These are phyloP conservation scores for Aspergillus fructus DNA, from an alignment of 2,329 filamentous ascomycete genomes.

Conservation along the genomic window DNA sequence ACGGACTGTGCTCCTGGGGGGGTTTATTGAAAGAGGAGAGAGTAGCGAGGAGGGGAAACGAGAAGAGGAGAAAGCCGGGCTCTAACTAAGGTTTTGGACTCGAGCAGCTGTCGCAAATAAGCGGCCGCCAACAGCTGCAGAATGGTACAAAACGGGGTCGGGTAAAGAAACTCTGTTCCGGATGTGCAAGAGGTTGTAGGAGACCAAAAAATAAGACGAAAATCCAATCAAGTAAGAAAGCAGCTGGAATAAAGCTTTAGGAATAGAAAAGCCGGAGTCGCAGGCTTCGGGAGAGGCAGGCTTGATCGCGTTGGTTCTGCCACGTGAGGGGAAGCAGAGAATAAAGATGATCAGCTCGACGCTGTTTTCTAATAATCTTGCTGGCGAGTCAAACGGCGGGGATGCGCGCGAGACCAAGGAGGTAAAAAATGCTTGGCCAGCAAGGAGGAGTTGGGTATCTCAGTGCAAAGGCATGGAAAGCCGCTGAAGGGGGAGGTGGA, in stretches of 20 bases:
- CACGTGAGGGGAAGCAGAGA: slow-evolving; percentile 21
- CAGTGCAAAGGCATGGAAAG: slow-evolving; percentile 4
- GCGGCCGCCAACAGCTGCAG: slow-evolving; percentile 19
- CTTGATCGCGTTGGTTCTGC: slow-evolving; percentile 13
- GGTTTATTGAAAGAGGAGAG: neutral
- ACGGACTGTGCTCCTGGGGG: neutral
- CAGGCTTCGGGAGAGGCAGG: slow-evolving; percentile 11
- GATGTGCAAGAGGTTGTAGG: slow-evolving; percentile 10
- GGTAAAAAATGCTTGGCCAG: slow-evolving; percentile 21
- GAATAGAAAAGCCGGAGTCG: neutral
- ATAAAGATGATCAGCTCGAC: slow-evolving; percentile 4
- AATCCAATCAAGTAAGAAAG: slow-evolving; percentile 11
- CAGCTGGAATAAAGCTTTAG: neutral
- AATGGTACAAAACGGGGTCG: slow-evolving; percentile 15
- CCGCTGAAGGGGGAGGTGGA: neutral
- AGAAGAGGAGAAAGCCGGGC: slow-evolving; percentile 1
- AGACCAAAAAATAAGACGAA: slow-evolving; percentile 13
- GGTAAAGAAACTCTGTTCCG: slow-evolving; percentile 14
- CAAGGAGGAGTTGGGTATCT: slow-evolving; percentile 28
- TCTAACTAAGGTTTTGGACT: slow-evolving; percentile 12
- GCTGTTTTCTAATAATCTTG: slow-evolving; percentile 15
- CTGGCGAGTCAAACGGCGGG: slow-evolving; percentile 10
- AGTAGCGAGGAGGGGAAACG: slow-evolving; percentile 2
- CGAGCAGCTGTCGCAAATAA: slow-evolving; percentile 15
- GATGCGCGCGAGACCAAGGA: slow-evolving; percentile 11